Percentiles rank a stretch among this genome's conserved stretches.
Conservation (phyloP, 179 eudicot genomes). For the Heliamphora pulchella region DNA sequence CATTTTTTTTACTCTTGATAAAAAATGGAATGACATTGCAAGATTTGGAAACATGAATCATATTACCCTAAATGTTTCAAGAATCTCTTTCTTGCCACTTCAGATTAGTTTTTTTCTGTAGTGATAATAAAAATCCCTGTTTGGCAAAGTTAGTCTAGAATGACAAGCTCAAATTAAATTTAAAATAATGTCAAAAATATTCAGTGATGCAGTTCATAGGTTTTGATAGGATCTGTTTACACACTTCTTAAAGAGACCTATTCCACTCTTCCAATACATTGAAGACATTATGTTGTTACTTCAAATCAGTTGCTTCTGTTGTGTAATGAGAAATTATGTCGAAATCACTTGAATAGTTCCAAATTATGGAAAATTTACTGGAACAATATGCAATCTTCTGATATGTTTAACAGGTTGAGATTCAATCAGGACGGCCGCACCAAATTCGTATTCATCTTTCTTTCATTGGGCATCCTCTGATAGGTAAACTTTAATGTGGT, state of each 20-base stretch:
- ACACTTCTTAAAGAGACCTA: too few species aligned
- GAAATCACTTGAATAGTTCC: background rate
- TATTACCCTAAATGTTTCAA: background rate
- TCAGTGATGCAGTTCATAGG: background rate
- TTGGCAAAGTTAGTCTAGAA: background rate
- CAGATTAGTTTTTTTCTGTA: background rate
- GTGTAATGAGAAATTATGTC: background rate
- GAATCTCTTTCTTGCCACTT: background rate
- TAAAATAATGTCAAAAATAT: background rate
- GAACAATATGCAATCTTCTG: background rate
- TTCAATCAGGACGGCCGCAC: constrained; percentile 98
- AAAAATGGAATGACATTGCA: background rate
- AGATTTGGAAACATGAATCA: background rate
- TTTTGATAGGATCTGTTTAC: background rate
- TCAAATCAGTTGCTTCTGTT: background rate
- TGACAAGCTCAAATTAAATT: background rate
- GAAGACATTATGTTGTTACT: background rate
- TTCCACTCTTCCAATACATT: background rate
- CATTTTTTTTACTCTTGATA: background rate
- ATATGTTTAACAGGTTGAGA: constrained; percentile 56
- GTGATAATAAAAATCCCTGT: background rate
- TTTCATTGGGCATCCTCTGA: constrained; percentile 76
- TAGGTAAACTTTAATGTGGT: constrained; percentile 39
- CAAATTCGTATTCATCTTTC: constrained; percentile 98
- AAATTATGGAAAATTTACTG: background rate